phyloP scores from a whole-genome alignment of 257 asterid species.

The Plantago elongata region DNA sequence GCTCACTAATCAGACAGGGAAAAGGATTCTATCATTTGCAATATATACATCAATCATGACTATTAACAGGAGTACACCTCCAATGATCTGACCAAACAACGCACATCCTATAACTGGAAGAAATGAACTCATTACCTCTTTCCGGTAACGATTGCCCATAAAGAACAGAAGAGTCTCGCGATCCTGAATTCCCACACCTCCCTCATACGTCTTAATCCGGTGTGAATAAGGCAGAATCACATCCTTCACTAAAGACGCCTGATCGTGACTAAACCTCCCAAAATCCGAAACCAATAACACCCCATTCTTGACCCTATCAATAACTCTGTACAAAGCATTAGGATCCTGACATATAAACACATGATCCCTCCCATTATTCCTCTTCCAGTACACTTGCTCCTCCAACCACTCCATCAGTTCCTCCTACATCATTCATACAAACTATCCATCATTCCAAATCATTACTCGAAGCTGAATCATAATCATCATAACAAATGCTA shows the following conservation, averaged over 20 bases:
- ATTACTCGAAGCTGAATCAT: too few relatives aligned
- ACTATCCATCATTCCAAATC: too few relatives aligned
- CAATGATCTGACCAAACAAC: constrained; percentile 1
- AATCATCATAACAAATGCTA: background rate
- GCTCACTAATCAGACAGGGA: too few relatives aligned
- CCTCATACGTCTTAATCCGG: constrained; percentile 76
- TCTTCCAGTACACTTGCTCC: constrained; percentile 77
- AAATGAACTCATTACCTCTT: constrained; percentile 63
- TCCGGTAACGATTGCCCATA: constrained; percentile 92
- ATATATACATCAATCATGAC: too few relatives aligned
- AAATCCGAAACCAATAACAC: constrained; percentile 92
- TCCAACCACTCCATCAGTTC: constrained; percentile 87
- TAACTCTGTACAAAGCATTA: constrained; percentile 79
- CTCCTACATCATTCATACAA: constrained; percentile 50
- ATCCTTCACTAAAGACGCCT: constrained; percentile 94
- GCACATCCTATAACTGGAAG: constrained; percentile 1
- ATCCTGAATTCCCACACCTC: constrained; percentile 64
- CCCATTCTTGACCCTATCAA: constrained; percentile 81
- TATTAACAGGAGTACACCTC: too few relatives aligned
- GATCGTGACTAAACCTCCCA: constrained; percentile 74
- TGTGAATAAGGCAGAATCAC: constrained; percentile 84
- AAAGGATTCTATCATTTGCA: too few relatives aligned
- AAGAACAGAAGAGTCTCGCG: constrained; percentile 81
- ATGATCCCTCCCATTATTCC: constrained; percentile 97
- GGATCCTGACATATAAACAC: constrained; percentile 96